Conservation (phyloP, 176 grass and related monocot species). For the Raddia guianensis region DNA sequence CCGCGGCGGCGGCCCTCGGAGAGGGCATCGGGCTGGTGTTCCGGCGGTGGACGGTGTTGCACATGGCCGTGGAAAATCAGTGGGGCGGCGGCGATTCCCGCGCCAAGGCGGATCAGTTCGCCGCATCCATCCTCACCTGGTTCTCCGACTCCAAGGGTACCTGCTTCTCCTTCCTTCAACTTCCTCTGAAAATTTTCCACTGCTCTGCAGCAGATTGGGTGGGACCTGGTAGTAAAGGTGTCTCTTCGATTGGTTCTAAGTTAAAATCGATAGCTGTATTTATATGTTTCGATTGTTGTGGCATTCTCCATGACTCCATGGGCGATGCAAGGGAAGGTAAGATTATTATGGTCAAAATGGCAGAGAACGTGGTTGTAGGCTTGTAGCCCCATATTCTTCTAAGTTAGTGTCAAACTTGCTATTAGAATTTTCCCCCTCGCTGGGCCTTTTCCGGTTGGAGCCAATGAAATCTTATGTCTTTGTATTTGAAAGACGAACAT, state of each 20-base stretch:
- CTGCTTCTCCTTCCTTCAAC: neutral
- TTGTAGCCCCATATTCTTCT: neutral
- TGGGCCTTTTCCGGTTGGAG: neutral
- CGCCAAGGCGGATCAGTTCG: conserved; percentile 63
- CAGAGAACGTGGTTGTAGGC: neutral
- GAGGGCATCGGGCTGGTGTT: conserved; percentile 74
- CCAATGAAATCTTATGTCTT: neutral
- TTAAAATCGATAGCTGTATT: neutral
- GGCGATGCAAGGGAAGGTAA: neutral
- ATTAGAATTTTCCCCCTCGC: neutral
- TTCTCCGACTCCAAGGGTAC: conserved; percentile 67
- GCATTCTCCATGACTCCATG: neutral
- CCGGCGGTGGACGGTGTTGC: conserved; percentile 73
- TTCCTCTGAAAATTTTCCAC: neutral
- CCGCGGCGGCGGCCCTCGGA: conserved; percentile 31
- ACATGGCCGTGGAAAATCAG: conserved; percentile 82
- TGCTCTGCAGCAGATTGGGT: neutral
- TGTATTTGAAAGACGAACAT: neutral
- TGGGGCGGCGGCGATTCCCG: conserved; percentile 82
- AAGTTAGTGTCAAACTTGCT: neutral
- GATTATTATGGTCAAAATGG: neutral
- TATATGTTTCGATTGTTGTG: neutral
- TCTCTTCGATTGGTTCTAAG: neutral
- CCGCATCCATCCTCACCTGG: conserved; percentile 57
- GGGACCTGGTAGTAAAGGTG: neutral